Evolutionary conservation across 1,139 yeast genomes (phyloP).

Genomic region (Taphrina confusa): DNA sequence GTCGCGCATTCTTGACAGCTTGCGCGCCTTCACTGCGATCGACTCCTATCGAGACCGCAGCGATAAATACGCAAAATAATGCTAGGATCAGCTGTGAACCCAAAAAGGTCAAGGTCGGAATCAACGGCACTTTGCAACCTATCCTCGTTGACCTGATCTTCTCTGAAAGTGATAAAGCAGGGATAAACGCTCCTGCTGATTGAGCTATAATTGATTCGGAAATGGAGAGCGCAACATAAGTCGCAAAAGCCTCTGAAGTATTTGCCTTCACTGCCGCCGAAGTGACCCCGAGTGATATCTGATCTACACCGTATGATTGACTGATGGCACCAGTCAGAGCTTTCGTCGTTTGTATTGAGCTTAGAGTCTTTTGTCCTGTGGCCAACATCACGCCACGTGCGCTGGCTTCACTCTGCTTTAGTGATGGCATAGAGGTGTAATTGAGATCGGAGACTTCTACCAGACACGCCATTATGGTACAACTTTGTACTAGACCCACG

Average conservation of each 20-base stretch:
- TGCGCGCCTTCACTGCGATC: slow-evolving; percentile 8
- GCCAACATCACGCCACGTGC: neutral
- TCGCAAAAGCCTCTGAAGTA: neutral
- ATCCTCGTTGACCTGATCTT: neutral
- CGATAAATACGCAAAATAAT: neutral
- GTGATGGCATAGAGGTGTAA: neutral
- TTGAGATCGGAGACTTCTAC: neutral
- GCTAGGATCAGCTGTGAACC: slow-evolving; percentile 3
- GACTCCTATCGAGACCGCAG: slow-evolving; percentile 5
- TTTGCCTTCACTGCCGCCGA: slow-evolving; percentile 16
- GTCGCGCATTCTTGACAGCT: slow-evolving; percentile 18
- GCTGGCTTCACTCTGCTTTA: neutral
- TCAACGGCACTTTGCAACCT: slow-evolving; percentile 5
- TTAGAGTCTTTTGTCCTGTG: neutral
- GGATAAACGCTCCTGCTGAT: slow-evolving; percentile 8
- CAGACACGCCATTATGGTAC: slow-evolving; percentile 11
- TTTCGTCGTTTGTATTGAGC: neutral
- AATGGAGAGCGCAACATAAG: slow-evolving; percentile 5
- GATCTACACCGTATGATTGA: slow-evolving; percentile 15
- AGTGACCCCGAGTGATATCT: slow-evolving; percentile 15
- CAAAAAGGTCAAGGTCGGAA: neutral
- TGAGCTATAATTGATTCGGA: slow-evolving; percentile 8
- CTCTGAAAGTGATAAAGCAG: slow-evolving; percentile 2
- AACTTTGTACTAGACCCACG: slow-evolving; percentile 10
- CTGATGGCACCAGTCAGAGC: slow-evolving; percentile 7